Evolutionary conservation across 2,329 filamentous ascomycete species (phyloP).

Genomic region (Calonectria multiphialidica): DNA sequence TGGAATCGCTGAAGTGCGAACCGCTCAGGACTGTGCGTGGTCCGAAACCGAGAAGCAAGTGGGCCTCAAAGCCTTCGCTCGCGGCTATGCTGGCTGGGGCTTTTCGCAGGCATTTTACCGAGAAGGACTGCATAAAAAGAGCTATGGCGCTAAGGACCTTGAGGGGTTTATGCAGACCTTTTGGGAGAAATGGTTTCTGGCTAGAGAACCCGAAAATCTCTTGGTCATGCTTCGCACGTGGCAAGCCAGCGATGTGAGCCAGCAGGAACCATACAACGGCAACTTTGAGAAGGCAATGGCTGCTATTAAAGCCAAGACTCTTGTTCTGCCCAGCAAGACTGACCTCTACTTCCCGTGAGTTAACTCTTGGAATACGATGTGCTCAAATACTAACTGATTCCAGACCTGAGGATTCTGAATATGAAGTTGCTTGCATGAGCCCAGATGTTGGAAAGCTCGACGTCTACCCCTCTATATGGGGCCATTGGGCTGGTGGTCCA

Average conservation of each 20-base stretch:
- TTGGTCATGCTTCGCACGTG: conserved; percentile 83
- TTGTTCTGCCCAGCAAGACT: conserved; percentile 79
- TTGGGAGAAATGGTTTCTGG: conserved; percentile 81
- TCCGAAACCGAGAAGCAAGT: conserved; percentile 55
- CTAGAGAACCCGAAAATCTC: conserved; percentile 82
- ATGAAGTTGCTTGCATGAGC: conserved; percentile 70
- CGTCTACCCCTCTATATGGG: conserved; percentile 57
- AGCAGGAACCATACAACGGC: conserved; percentile 76
- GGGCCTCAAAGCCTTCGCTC: conserved; percentile 76
- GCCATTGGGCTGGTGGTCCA: conserved; percentile 74
- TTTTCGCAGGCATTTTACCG: conserved; percentile 85
- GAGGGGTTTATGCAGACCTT: conserved; percentile 82
- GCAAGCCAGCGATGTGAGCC: conserved; percentile 79
- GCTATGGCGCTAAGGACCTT: conserved; percentile 74
- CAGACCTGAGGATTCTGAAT: conserved; percentile 78
- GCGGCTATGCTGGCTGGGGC: conserved; percentile 86
- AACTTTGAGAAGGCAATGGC: conserved; percentile 75
- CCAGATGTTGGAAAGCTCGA: conserved; percentile 49
- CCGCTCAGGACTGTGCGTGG: conserved; percentile 41
- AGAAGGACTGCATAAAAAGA: conserved; percentile 74
- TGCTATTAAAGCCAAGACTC: conserved; percentile 77
- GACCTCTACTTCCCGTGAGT: conserved; percentile 80
- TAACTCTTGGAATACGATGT: fast-evolving
- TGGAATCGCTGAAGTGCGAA: conserved; percentile 41
- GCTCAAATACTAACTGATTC: neutral